A percentile compares a stretch with the other conserved stretches of the same genome.
These are phyloP conservation scores for Fusarium hainanense DNA, from an alignment of 2,329 filamentous ascomycete species.

Conservation along the genomic window DNA sequence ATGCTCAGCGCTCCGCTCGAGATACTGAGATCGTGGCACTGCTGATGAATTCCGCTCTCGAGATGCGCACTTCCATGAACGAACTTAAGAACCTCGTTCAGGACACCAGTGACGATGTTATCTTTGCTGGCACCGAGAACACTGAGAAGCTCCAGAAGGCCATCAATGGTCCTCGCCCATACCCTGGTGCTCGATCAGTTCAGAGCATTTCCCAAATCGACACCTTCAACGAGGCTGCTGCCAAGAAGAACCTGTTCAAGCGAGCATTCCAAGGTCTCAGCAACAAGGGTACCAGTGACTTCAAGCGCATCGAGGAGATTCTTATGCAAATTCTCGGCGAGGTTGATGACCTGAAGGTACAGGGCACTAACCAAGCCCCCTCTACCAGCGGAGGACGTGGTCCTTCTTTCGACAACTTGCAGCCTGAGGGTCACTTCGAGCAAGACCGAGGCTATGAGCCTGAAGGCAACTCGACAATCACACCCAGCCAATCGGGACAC, in stretches of 20 bases:
- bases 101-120: constrained; percentile 83
- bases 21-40: constrained; percentile 97
- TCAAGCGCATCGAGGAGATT: constrained; percentile 90
- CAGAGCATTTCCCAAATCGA: constrained; percentile 67
- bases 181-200: constrained; percentile 74
- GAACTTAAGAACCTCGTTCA: constrained; percentile 94
- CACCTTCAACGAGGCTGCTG: constrained; percentile 66
- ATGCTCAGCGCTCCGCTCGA: constrained; percentile 93
- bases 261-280: constrained; percentile 92
- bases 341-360: constrained; percentile 83
- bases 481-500: constrained; percentile 79
- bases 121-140: constrained; percentile 88
- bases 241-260: constrained; percentile 94
- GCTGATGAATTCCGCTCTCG: constrained; percentile 89
- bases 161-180: constrained; percentile 86
- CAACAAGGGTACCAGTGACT: constrained; percentile 86
- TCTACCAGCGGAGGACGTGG: constrained; percentile 61
- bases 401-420: constrained; percentile 75
- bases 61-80: constrained; percentile 97
- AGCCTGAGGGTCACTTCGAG: constrained; percentile 71
- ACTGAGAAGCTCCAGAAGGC: constrained; percentile 87
- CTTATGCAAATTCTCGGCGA: constrained; percentile 91
- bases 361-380: constrained; percentile 59
- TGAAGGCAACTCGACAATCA: constrained; percentile 78
- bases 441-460: constrained; percentile 83